These are phyloP conservation scores for Aspergillus felis DNA, from an alignment of 2,329 filamentous ascomycete species.

Conservation along the genomic window DNA sequence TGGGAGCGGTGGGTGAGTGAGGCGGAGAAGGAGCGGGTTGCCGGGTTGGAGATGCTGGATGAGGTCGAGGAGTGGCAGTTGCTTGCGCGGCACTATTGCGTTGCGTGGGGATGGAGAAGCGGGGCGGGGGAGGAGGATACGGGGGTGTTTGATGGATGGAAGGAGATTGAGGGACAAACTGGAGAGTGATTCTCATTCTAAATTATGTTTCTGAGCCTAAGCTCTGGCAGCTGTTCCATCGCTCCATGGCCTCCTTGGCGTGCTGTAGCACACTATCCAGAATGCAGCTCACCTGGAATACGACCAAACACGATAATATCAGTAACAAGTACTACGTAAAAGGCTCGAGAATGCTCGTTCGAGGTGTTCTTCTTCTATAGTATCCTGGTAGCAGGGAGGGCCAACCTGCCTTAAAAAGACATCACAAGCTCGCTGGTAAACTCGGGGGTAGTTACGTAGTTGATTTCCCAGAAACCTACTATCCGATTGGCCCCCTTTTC, in stretches of 20 bases:
- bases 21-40: constrained; percentile 74
- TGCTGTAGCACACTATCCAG: neutral
- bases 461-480: no score
- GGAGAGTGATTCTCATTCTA: neutral
- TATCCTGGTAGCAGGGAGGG: neutral
- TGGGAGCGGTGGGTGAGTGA: constrained; percentile 71
- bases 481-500: neutral
- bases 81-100: constrained; percentile 80
- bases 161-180: constrained; percentile 26
- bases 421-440: neutral
- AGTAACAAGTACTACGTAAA: neutral
- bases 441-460: neutral
- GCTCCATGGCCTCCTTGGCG: neutral
- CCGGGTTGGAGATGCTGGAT: constrained; percentile 79
- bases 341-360: neutral
- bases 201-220: neutral
- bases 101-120: constrained; percentile 79
- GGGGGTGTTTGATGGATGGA: constrained; percentile 36
- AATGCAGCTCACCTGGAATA: neutral
- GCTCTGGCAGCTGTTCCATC: no score
- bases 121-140: constrained; percentile 21
- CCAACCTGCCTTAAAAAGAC: neutral
- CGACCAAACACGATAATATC: neutral
- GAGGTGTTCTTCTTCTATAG: neutral
- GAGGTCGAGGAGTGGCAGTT: constrained; percentile 93